These are phyloP conservation scores for Hypoxylon crocopeplum DNA, from an alignment of 495 filamentous ascomycete species.

Conservation along the genomic window DNA sequence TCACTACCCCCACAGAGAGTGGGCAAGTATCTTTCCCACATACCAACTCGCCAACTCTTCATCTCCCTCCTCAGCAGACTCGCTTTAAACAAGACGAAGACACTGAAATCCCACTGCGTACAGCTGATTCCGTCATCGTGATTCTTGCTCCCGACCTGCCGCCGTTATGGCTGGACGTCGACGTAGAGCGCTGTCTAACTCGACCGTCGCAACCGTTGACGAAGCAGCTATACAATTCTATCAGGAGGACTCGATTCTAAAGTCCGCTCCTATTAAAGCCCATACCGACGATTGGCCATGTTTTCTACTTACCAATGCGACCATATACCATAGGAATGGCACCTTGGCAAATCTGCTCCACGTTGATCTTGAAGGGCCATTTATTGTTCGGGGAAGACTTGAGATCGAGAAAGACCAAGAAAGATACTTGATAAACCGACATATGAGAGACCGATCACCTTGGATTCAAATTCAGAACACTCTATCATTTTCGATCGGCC, in stretches of 20 bases:
- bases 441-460: constrained; percentile 47
- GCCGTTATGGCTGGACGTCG: constrained; percentile 46
- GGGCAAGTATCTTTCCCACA: too few species aligned
- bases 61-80: too few species aligned
- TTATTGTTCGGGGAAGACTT: constrained; percentile 52
- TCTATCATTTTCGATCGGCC: constrained; percentile 72
- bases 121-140: neutral
- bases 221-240: constrained; percentile 36
- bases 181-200: constrained; percentile 38
- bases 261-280: constrained; percentile 23
- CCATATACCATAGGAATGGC: constrained; percentile 50
- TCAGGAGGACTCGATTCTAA: constrained; percentile 46
- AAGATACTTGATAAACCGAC: constrained; percentile 47
- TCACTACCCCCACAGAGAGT: too few species aligned
- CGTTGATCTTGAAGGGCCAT: constrained; percentile 48
- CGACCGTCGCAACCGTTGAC: constrained; percentile 41
- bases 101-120: neutral
- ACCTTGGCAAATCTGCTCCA: constrained; percentile 52
- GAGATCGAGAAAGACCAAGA: constrained; percentile 47
- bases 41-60: too few species aligned
- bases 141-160: neutral
- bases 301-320: constrained; percentile 54
- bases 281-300: constrained; percentile 47
- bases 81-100: too few species aligned
- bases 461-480: constrained; percentile 70